Conservation (phyloP, 176 grass and related monocot species). For the Coix lacrymajobi region DNA sequence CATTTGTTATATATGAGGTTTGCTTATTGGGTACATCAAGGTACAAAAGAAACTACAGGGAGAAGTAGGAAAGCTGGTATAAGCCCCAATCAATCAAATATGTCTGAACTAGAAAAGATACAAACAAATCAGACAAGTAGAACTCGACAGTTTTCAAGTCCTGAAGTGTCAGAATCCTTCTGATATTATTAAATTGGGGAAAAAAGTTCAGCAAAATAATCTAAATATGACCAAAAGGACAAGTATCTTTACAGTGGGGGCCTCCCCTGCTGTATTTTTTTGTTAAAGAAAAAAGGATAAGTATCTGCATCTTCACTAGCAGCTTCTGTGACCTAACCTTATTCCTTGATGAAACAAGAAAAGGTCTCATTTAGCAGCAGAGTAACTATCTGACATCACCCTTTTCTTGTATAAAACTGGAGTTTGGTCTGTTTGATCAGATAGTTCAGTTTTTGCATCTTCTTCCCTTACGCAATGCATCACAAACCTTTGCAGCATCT, state of each 20-base stretch:
- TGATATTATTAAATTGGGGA: neutral
- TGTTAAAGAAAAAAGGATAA: too few species aligned
- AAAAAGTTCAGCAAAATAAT: neutral
- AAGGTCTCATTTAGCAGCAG: neutral
- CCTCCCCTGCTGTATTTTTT: too few species aligned
- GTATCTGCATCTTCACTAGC: neutral
- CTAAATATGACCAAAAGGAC: neutral
- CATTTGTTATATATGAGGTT: slow-evolving; percentile 10
- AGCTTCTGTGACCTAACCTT: neutral
- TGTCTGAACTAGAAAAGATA: neutral
- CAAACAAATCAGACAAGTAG: neutral
- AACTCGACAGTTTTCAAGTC: slow-evolving; percentile 5
- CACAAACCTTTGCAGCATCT: slow-evolving; percentile 63
- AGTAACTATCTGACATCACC: neutral
- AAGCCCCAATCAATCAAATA: neutral
- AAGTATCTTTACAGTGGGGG: too few species aligned
- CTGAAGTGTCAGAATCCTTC: neutral
- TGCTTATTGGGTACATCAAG: slow-evolving; percentile 2
- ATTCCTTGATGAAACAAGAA: neutral
- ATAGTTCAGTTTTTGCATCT: neutral
- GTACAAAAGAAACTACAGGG: neutral
- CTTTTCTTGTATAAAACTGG: slow-evolving; percentile 4
- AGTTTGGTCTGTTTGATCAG: neutral
- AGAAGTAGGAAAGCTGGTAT: neutral
- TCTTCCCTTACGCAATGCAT: slow-evolving; percentile 30